phyloP scores from a whole-genome alignment of 1,284 basidiomycete species.

The Moesziomyces aphidis region DNA sequence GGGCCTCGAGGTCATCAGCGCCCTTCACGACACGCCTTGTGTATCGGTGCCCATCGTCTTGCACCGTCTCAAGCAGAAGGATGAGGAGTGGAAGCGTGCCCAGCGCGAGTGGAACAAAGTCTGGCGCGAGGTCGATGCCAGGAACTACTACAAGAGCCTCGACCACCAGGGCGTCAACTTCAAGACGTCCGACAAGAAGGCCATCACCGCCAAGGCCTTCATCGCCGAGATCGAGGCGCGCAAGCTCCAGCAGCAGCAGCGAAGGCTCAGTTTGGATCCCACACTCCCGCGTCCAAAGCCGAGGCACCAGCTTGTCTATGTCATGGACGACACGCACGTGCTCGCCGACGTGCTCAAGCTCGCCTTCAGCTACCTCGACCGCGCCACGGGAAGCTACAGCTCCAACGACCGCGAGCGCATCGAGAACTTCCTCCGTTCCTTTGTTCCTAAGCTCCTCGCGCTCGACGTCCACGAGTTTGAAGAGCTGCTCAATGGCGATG shows the following conservation, averaged over 20 bases:
- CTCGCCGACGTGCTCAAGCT: slow-evolving; percentile 90
- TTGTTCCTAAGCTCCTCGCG: slow-evolving; percentile 86
- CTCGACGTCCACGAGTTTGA: slow-evolving; percentile 74
- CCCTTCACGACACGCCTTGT: slow-evolving; percentile 90
- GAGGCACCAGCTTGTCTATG: slow-evolving; percentile 79
- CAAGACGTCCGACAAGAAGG: slow-evolving; percentile 97
- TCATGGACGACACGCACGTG: slow-evolving; percentile 82
- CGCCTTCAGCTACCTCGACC: slow-evolving; percentile 89
- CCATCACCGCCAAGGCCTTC: slow-evolving; percentile 88
- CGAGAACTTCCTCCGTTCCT: slow-evolving; percentile 85
- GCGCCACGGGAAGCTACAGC: slow-evolving; percentile 76
- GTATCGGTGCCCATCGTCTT: slow-evolving; percentile 93
- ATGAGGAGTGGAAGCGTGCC: slow-evolving; percentile 95
- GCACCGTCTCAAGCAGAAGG: slow-evolving; percentile 88
- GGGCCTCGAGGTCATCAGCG: slow-evolving; percentile 85
- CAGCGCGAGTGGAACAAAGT: slow-evolving; percentile 97
- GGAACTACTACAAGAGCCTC: slow-evolving; percentile 91
- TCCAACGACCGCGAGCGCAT: slow-evolving; percentile 82
- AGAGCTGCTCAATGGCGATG: slow-evolving; percentile 54
- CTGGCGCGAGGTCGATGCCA: slow-evolving; percentile 95
- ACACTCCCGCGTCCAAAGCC: slow-evolving; percentile 58
- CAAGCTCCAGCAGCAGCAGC: slow-evolving; percentile 78
- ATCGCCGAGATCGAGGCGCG: slow-evolving; percentile 86
- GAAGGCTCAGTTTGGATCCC: slow-evolving; percentile 57
- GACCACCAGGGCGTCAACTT: slow-evolving; percentile 96